A percentile compares a stretch with the other conserved stretches of the same genome.
Evolutionary conservation across 2,329 filamentous ascomycete species (phyloP).

Genomic region (Cercospora sp.): DNA sequence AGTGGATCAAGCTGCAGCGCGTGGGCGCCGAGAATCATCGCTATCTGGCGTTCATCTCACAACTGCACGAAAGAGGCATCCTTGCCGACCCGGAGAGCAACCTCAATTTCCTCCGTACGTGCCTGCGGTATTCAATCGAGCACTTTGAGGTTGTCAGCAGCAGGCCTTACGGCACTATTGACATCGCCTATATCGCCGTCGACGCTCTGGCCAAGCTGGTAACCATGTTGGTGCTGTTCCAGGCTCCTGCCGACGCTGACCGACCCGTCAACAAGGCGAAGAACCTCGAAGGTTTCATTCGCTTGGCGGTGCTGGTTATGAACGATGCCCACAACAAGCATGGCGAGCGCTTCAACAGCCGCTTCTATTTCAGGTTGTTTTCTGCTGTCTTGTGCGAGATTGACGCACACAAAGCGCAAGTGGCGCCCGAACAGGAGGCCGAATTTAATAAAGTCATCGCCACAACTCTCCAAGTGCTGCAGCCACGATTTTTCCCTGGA

Average conservation of each 20-base stretch:
- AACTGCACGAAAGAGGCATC: slow-evolving; percentile 73
- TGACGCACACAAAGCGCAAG: slow-evolving; percentile 29
- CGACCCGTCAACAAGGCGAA: slow-evolving; percentile 64
- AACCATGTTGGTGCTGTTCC: slow-evolving; percentile 70
- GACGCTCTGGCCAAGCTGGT: slow-evolving; percentile 85
- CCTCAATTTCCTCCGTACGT: slow-evolving; percentile 74
- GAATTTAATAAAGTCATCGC: slow-evolving; percentile 73
- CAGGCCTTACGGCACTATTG: slow-evolving; percentile 58
- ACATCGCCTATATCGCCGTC: slow-evolving; percentile 62
- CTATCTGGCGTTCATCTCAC: slow-evolving; percentile 74
- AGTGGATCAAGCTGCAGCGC: slow-evolving; percentile 86
- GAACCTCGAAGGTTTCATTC: slow-evolving; percentile 75
- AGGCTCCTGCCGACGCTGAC: slow-evolving; percentile 61
- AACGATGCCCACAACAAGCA: slow-evolving; percentile 82
- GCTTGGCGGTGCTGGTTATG: slow-evolving; percentile 75
- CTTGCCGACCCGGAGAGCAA: slow-evolving; percentile 75
- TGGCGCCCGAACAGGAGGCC: slow-evolving; percentile 38
- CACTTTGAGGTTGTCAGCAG: slow-evolving; percentile 73
- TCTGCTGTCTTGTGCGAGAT: slow-evolving; percentile 80
- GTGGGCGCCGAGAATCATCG: slow-evolving; percentile 73
- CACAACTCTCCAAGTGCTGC: slow-evolving; percentile 68
- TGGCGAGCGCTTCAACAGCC: slow-evolving; percentile 79
- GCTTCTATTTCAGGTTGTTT: slow-evolving; percentile 88
- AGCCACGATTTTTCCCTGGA: slow-evolving; percentile 73
- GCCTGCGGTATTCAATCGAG: slow-evolving; percentile 75